These are phyloP conservation scores for Fusarium mundagurra DNA, from an alignment of 2,329 filamentous ascomycete species.

Conservation along the genomic window DNA sequence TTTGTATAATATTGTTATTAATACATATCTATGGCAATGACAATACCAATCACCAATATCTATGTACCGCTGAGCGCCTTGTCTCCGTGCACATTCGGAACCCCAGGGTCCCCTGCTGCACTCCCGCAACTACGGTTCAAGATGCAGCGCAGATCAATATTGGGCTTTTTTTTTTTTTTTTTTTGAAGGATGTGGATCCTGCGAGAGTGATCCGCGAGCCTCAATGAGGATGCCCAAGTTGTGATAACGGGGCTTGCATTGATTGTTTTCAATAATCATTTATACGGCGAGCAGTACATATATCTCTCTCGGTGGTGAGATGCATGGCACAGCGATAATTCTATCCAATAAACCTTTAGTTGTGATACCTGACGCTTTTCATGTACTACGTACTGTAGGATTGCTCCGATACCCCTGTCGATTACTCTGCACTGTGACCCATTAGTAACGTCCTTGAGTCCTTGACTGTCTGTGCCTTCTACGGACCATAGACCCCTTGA, in stretches of 20 bases:
- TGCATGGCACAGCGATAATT: neutral
- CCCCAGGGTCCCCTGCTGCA: slow-evolving; percentile 24
- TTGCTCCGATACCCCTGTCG: slow-evolving; percentile 36
- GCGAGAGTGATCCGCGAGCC: slow-evolving; percentile 10
- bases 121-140: slow-evolving; percentile 30
- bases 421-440: slow-evolving; percentile 26
- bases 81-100: slow-evolving; percentile 11
- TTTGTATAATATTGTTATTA: neutral
- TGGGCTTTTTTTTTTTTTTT: slow-evolving; percentile 16
- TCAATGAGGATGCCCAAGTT: neutral
- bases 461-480: slow-evolving; percentile 21
- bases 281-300: neutral
- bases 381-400: slow-evolving; percentile 2
- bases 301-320: neutral
- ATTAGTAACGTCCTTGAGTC: slow-evolving; percentile 5
- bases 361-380: slow-evolving; percentile 3
- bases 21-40: neutral
- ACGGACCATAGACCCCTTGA: slow-evolving; percentile 26
- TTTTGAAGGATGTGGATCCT: slow-evolving; percentile 3
- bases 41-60: neutral
- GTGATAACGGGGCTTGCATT: neutral
- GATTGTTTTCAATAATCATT: neutral
- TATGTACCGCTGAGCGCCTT: neutral
- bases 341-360: slow-evolving; percentile 10
- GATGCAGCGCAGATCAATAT: slow-evolving; percentile 32